phyloP scores from a whole-genome alignment of 495 filamentous ascomycete genomes.

The Aspergillus nidulans region DNA sequence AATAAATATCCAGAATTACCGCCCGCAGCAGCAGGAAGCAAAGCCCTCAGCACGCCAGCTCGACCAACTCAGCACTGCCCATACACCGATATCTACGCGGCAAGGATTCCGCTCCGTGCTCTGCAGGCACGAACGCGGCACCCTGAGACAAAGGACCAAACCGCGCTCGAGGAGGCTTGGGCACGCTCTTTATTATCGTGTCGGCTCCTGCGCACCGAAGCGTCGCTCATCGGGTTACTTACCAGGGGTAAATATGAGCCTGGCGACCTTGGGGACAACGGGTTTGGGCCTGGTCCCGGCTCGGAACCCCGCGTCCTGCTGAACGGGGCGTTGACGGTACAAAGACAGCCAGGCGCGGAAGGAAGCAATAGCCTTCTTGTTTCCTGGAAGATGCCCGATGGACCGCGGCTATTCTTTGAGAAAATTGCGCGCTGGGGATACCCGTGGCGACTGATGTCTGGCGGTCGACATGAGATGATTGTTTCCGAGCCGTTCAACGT shows the following conservation, averaged over 20 bases:
- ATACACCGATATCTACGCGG: not conserved
- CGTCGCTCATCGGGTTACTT: not conserved
- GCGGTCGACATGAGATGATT: constrained; percentile 32
- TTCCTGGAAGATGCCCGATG: constrained; percentile 22
- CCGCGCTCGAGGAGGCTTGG: not conserved
- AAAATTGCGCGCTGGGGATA: constrained; percentile 30
- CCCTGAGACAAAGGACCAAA: too few relatives aligned
- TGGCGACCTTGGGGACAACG: not conserved
- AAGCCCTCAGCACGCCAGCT: not conserved
- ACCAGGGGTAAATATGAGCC: not conserved
- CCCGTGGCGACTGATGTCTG: constrained; percentile 35
- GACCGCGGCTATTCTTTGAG: constrained; percentile 26
- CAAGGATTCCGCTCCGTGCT: not conserved
- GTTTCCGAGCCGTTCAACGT: constrained; percentile 26
- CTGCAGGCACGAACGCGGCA: not conserved
- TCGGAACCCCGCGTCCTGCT: constrained; percentile 4
- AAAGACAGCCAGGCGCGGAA: constrained; percentile 10
- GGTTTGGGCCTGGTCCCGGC: not conserved
- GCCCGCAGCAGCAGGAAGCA: not conserved
- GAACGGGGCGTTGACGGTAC: constrained; percentile 20
- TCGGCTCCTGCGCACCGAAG: not conserved
- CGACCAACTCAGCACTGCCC: not conserved
- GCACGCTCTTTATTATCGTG: not conserved
- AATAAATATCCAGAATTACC: not conserved
- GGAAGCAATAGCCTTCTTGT: constrained; percentile 21